Conservation (phyloP, 2,329 filamentous ascomycete genomes). For the Fusarium liriodendri region DNA sequence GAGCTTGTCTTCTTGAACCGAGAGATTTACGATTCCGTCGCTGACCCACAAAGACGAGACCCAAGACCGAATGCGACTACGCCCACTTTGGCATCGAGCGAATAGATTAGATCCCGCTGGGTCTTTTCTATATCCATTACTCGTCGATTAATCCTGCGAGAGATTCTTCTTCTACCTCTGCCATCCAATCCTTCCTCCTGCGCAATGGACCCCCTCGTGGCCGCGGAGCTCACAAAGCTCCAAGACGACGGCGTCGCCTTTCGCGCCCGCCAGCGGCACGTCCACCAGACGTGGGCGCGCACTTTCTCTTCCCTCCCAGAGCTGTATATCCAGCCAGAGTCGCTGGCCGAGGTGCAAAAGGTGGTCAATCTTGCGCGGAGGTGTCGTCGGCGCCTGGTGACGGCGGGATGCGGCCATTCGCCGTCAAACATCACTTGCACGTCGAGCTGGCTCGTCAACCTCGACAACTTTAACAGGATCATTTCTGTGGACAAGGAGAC, state of each 20-base stretch:
- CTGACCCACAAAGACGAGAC: conserved; percentile 25
- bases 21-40: conserved; percentile 25
- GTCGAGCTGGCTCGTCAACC: conserved; percentile 92
- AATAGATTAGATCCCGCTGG: conserved; percentile 19
- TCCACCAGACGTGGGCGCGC: conserved; percentile 93
- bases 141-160: conserved; percentile 12
- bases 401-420: conserved; percentile 91
- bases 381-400: conserved; percentile 84
- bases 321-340: conserved; percentile 88
- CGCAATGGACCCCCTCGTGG: conserved; percentile 52
- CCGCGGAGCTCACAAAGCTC: conserved; percentile 47
- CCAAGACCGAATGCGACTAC: conserved; percentile 32
- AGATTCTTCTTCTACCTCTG: background rate
- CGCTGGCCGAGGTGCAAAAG: conserved; percentile 84
- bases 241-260: conserved; percentile 70
- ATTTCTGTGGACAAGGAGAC: conserved; percentile 75
- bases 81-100: conserved; percentile 38
- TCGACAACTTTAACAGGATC: conserved; percentile 84
- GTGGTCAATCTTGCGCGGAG: conserved; percentile 81
- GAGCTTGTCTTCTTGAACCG: background rate
- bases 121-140: conserved; percentile 16
- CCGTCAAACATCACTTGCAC: conserved; percentile 93
- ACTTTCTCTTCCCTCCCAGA: conserved; percentile 92
- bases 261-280: conserved; percentile 76
- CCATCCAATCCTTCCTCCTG: conserved; percentile 12